These are phyloP conservation scores for Davidsoniella virescens DNA, from an alignment of 2,329 filamentous ascomycete species.

Conservation along the genomic window DNA sequence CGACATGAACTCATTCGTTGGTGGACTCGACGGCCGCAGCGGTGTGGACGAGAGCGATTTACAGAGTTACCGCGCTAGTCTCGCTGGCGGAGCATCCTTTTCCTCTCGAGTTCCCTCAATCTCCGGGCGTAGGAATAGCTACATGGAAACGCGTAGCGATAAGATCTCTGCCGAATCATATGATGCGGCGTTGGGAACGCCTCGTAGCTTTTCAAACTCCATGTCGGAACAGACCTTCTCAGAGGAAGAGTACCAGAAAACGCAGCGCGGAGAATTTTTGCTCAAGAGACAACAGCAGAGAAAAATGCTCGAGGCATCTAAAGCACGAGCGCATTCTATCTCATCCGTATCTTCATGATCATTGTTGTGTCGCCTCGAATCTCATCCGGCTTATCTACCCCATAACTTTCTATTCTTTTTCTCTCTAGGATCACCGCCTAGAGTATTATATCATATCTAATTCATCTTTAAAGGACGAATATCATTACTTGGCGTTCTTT, in stretches of 20 bases:
- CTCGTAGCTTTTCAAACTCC: constrained; percentile 2
- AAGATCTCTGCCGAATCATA: background rate
- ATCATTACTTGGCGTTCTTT: background rate
- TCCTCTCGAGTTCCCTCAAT: background rate
- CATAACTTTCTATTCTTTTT: background rate
- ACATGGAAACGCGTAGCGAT: background rate
- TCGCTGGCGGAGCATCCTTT: constrained; percentile 15
- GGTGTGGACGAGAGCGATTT: constrained; percentile 31
- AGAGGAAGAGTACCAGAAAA: constrained; percentile 25
- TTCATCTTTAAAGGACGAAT: background rate
- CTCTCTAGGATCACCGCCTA: background rate
- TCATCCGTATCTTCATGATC: background rate
- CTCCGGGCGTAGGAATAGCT: background rate
- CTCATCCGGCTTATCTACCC: too few species aligned
- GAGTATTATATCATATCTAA: too few species aligned
- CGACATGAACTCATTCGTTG: constrained; percentile 34
- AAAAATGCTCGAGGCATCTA: constrained; percentile 2
- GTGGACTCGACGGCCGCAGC: constrained; percentile 34
- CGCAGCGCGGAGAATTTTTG: constrained; percentile 14
- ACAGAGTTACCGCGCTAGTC: constrained; percentile 27
- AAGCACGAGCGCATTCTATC: background rate
- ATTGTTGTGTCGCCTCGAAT: too few species aligned
- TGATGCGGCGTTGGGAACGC: background rate
- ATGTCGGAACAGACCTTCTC: background rate
- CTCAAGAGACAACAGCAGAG: constrained; percentile 10